A percentile compares a stretch with the other conserved stretches of the same genome.
These are phyloP conservation scores for Pythium sukuiense DNA, from an alignment of 352 stramenopile species.

Conservation along the genomic window DNA sequence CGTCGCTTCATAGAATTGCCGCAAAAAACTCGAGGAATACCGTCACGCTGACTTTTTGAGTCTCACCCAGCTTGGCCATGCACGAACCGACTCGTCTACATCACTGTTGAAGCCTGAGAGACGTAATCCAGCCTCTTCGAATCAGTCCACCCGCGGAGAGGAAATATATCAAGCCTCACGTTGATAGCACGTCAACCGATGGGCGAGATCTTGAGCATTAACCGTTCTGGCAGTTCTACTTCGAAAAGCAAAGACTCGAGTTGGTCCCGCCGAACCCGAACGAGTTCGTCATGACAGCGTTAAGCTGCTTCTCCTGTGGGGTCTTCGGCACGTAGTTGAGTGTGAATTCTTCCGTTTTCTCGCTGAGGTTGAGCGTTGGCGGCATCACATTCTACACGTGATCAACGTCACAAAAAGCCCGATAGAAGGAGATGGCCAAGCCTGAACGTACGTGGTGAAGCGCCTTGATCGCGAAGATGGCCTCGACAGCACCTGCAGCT, in stretches of 20 bases:
- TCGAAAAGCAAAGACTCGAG: slow-evolving; percentile 78
- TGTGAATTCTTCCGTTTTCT: slow-evolving; percentile 75
- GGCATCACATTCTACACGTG: slow-evolving; percentile 84
- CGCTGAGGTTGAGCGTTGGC: slow-evolving; percentile 92
- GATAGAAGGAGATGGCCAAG: background rate
- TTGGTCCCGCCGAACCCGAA: slow-evolving; percentile 99
- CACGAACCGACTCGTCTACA: background rate
- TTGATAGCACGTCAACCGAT: background rate
- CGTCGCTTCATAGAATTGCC: slow-evolving; percentile 5
- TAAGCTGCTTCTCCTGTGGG: slow-evolving; percentile 70
- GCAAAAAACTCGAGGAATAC: slow-evolving; percentile 40
- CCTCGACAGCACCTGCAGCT: slow-evolving; percentile 95
- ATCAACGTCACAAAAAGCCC: no score
- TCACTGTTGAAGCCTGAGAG: slow-evolving; percentile 13
- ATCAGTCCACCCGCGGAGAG: slow-evolving; percentile 18
- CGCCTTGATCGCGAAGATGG: slow-evolving; percentile 93
- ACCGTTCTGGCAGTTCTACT: slow-evolving; percentile 31
- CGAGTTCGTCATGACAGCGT: slow-evolving; percentile 92
- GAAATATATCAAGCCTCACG: slow-evolving; percentile 30
- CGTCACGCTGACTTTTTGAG: slow-evolving; percentile 29
- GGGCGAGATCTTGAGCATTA: background rate
- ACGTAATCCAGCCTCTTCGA: slow-evolving; percentile 7
- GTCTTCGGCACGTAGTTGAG: slow-evolving; percentile 82
- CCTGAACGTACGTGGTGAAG: slow-evolving; percentile 73
- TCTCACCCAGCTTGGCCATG: slow-evolving; percentile 13